phyloP scores from a whole-genome alignment of 441 rosid species.

The Gossypium trilobum region DNA sequence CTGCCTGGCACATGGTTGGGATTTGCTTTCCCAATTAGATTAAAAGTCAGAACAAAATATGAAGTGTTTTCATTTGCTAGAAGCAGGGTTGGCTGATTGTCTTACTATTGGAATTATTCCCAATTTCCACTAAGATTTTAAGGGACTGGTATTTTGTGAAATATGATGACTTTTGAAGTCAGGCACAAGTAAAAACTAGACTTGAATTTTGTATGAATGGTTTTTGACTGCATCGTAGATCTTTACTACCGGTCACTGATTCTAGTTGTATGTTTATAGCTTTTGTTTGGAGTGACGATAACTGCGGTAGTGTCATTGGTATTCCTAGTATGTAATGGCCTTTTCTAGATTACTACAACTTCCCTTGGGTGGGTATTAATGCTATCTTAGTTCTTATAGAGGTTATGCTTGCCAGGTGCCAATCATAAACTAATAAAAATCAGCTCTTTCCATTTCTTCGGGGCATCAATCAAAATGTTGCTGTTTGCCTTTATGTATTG shows the following conservation, averaged over 20 bases:
- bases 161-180: neutral
- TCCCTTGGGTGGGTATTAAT: neutral
- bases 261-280: neutral
- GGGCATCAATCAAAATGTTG: neutral
- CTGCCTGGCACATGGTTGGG: neutral
- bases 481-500: slow-evolving; percentile 6
- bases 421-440: neutral
- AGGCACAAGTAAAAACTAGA: neutral
- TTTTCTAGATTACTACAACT: neutral
- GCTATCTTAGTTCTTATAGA: neutral
- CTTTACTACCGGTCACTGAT: neutral
- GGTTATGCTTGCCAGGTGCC: neutral
- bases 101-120: neutral
- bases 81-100: neutral
- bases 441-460: neutral
- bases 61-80: neutral
- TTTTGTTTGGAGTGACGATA: neutral
- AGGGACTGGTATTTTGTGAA: neutral
- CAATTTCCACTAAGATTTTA: neutral
- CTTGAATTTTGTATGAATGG: neutral
- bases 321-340: slow-evolving; percentile 8
- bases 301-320: neutral
- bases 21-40: neutral
- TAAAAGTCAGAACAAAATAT: neutral
- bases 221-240: neutral